These are phyloP conservation scores for Fagus sylvatica DNA, from an alignment of 306 rosid genomes.

Conservation along the genomic window DNA sequence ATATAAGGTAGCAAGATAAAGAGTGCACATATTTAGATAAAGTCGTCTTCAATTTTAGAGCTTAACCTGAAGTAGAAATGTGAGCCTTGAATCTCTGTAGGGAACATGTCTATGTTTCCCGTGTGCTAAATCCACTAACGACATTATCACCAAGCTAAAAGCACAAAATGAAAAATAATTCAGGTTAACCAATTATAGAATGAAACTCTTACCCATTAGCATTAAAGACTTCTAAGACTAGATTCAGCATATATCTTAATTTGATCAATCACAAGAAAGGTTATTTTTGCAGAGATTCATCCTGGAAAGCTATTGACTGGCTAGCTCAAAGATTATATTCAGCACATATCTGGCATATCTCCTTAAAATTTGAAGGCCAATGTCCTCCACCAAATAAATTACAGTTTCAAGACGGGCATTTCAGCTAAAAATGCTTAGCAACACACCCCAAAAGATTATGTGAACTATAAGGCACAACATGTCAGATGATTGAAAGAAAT, in stretches of 20 bases:
- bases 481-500: background rate
- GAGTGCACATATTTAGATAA: background rate
- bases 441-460: background rate
- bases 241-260: background rate
- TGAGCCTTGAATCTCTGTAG: slow-evolving; percentile 93
- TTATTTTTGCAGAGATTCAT: background rate
- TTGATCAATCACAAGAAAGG: background rate
- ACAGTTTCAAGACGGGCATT: background rate
- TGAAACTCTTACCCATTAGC: background rate
- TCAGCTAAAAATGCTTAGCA: background rate
- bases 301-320: background rate
- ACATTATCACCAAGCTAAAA: slow-evolving; percentile 91
- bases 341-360: background rate
- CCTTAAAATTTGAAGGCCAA: background rate
- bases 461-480: background rate
- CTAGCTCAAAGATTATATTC: slow-evolving; percentile 3
- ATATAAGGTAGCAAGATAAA: slow-evolving; percentile 18
- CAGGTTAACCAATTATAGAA: slow-evolving; percentile 23
- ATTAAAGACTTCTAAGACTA: background rate
- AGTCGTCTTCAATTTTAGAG: slow-evolving; percentile 14
- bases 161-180: slow-evolving; percentile 33
- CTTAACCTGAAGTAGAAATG: slow-evolving; percentile 96
- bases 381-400: background rate
- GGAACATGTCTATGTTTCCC: slow-evolving; percentile 98
- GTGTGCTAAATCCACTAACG: slow-evolving; percentile 86